Conservation (phyloP, 2,329 filamentous ascomycete genomes). For the Colletotrichum acutatum region DNA sequence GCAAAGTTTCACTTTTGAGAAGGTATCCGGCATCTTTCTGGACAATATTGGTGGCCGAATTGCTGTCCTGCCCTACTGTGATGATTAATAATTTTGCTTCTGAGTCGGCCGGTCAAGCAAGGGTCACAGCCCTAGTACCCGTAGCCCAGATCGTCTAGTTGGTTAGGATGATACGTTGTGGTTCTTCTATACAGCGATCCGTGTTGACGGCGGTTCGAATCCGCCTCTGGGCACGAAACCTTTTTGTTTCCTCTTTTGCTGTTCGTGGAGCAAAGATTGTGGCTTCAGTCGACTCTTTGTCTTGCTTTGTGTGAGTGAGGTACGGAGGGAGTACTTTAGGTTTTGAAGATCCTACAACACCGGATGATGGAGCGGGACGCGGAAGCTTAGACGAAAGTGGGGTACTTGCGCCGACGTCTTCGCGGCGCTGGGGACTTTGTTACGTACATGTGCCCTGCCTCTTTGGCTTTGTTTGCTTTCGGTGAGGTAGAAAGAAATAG, state of each 20-base stretch:
- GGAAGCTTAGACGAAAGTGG: not conserved
- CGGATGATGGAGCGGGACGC: not conserved
- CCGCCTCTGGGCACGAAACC: conserved; percentile 23
- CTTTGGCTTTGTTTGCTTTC: not conserved
- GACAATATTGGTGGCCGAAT: not conserved
- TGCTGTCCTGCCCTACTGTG: not conserved
- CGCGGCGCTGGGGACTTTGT: too few relatives aligned
- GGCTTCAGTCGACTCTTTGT: not conserved
- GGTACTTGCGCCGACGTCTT: not conserved
- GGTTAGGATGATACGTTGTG: conserved; percentile 37
- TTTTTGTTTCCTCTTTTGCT: not conserved
- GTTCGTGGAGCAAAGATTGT: too few relatives aligned
- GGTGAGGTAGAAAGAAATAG: not conserved
- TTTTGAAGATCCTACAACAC: not conserved
- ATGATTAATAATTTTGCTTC: rapidly evolving
- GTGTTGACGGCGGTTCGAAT: conserved; percentile 36
- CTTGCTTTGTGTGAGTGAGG: too few relatives aligned
- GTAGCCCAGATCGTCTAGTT: conserved; percentile 35
- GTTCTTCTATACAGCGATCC: conserved; percentile 28
- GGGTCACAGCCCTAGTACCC: not conserved
- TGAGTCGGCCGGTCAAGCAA: not conserved
- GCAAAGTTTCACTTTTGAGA: too few relatives aligned
- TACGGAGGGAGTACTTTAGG: too few relatives aligned
- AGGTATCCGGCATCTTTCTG: not conserved
- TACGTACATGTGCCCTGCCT: not conserved